Base-by-base conservation (phyloP, 305 asterid genomes). In the Fraxinus ornus region DNA sequence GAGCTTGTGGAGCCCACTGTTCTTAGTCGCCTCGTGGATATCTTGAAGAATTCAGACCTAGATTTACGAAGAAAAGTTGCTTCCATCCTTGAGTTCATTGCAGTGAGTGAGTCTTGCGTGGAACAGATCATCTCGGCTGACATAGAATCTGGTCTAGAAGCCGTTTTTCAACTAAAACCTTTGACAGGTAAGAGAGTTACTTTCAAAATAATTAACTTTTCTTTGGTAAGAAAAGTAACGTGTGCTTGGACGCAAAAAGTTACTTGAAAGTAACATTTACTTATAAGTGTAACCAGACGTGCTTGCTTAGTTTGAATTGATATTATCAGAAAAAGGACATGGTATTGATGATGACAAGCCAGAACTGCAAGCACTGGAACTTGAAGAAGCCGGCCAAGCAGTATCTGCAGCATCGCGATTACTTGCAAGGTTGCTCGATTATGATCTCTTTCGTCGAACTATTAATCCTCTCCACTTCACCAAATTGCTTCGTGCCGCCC, bases 301-400 rank as follows among this genome's bases (percentile, higher is more conserved):
- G 79, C 66, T 55, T 55, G 1, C 78, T 64, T 60, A 7, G 33
- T 37, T 77, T 10, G 44, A 49, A 72, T 49, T 79, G 83, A 62
- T 12, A 79, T 77, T 75, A 49, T 82, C 89, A 89, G 95, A 87
- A 33, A 26, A 19, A 35, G 92, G 86, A 78, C 77, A 86, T 33
- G 89, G 75, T 37, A 64, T 74, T 32, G 87, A 84, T 21, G 84
- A 55, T 5, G 84, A 87, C 78, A 87, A 77, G 72, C 94, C 91
- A 49, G 97, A 92, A 82, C 78, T 85, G 5, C 79, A 64, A 44
- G 86, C 90, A 70, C 85, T 93, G 39, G 91, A 90, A 86, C 85
- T 91, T 60, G 97, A 94, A 86, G 97, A 94, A 90, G 93, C 93
- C 2, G 92, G 97, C 79, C 84, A 77, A 71, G 92, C 96, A 15